Base-by-base conservation (phyloP, 2,329 filamentous ascomycete species). In the Madurella fahalii region DNA sequence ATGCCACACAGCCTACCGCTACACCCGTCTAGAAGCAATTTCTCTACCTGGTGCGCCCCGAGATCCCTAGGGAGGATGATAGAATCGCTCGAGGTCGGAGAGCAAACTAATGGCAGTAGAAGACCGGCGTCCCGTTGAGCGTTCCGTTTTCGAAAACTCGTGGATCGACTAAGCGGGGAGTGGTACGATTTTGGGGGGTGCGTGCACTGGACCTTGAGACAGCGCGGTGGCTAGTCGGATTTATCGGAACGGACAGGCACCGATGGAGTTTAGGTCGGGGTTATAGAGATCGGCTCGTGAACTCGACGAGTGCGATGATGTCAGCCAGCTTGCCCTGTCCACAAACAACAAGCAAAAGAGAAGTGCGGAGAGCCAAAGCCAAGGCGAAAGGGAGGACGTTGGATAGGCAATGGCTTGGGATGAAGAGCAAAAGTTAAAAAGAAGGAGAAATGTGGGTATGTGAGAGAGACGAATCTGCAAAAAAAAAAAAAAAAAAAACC, bases 11-110 rank as follows among this genome's bases (percentile, higher is more conserved):
- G 66, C 66, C 67, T 67, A 63, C 64, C 65, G 64, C 67, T 64
- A 65, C 68, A 66, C 66, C 68, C 68, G 68, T 69, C 63, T 67
- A 63, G 64, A 64, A 60, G 56, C 47, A 56, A 60, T 2, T 58
- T 42, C 42, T 53, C 54, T 57, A 53, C 48, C 48, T 60, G 50
- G 57, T 55, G 60, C 62, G 52, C 56, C 60, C 63, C 52, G 61
- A 47, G 52, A 50, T 63, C 72, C 56, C 65, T 80, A 81, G 59
- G 78, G 79, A 71, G 79, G 79, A 62, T 82, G 78, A 63, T 77
- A 74, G 59, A 77, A 68, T 68, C 75, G 68, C 68, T 81, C 73
- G 67, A 77, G 69, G 64, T 72, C 66, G 73, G 77, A 77, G 68
- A 79, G 72, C 66, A 77, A 67, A 62, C 67, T 64, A 68, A 74